These are phyloP conservation scores for Fusarium albosuccineum DNA, from an alignment of 2,329 filamentous ascomycete genomes.

Conservation along the genomic window DNA sequence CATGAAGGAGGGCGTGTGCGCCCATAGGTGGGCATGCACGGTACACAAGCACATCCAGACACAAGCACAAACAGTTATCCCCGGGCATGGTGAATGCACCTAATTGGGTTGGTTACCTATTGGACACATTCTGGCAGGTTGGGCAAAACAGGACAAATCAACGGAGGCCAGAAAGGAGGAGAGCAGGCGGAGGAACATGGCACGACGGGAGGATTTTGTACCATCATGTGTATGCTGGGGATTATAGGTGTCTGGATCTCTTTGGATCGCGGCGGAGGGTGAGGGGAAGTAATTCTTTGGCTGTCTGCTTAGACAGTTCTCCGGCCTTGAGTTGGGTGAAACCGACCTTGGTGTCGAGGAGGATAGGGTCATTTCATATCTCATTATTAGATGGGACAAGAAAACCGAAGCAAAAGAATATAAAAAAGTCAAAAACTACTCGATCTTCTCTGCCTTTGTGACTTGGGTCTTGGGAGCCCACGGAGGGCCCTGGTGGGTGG, in stretches of 20 bases:
- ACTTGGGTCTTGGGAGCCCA: not conserved
- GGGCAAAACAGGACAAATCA: conserved; percentile 34
- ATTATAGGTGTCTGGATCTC: conserved; percentile 8
- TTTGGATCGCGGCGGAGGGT: conserved; percentile 30
- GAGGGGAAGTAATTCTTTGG: conserved; percentile 35
- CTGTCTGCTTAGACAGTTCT: conserved; percentile 41
- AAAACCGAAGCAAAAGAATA: conserved; percentile 19
- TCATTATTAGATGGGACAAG: not conserved
- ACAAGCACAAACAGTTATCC: conserved; percentile 32
- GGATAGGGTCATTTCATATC: conserved; percentile 8
- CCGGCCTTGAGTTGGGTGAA: conserved; percentile 29
- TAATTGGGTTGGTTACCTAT: conserved; percentile 29
- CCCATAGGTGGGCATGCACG: conserved; percentile 10
- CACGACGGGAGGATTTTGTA: conserved; percentile 38
- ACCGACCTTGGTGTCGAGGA: conserved; percentile 36
- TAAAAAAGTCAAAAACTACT: conserved; percentile 28
- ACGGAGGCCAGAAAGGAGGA: conserved; percentile 6
- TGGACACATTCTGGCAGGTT: conserved; percentile 31
- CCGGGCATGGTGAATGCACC: conserved; percentile 26
- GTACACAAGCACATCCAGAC: conserved; percentile 18
- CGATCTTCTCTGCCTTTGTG: not conserved
- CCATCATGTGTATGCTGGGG: conserved; percentile 37
- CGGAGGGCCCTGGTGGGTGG: not conserved
- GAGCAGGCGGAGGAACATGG: conserved; percentile 28
- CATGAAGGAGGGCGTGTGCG: conserved; percentile 24